Percentiles rank a stretch among this genome's conserved stretches.
phyloP scores from a whole-genome alignment of 2,329 filamentous ascomycete species.

The Pezicula carpinea region DNA sequence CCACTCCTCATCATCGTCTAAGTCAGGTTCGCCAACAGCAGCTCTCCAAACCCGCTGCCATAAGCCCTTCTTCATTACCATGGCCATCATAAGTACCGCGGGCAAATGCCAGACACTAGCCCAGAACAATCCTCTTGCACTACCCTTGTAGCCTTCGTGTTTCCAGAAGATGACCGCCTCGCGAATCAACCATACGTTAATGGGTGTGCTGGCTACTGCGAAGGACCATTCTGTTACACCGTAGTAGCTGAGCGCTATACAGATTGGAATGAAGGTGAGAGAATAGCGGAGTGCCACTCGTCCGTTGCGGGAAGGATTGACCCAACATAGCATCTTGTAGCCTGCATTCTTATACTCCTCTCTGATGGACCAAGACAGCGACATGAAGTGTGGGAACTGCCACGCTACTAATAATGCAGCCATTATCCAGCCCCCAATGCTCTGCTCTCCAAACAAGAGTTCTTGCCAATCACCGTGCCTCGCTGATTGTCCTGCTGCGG shows the following conservation, averaged over 20 bases:
- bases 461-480: constrained; percentile 70
- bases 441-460: constrained; percentile 65
- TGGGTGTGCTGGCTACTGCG: constrained; percentile 70
- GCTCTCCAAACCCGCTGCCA: constrained; percentile 78
- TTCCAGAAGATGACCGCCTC: constrained; percentile 81
- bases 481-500: constrained; percentile 83
- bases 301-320: constrained; percentile 78
- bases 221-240: constrained; percentile 86
- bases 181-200: constrained; percentile 81
- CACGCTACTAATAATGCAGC: constrained; percentile 83
- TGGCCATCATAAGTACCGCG: constrained; percentile 80
- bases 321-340: constrained; percentile 75
- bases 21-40: constrained; percentile 54
- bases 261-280: constrained; percentile 80
- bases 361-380: constrained; percentile 80
- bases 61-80: constrained; percentile 90
- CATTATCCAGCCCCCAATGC: constrained; percentile 81
- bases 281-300: constrained; percentile 87
- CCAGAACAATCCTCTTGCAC: constrained; percentile 86
- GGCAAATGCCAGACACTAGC: constrained; percentile 96
- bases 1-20: constrained; percentile 50
- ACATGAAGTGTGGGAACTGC: constrained; percentile 99
- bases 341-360: constrained; percentile 78
- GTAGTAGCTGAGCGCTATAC: constrained; percentile 69
- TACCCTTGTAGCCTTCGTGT: constrained; percentile 71